A percentile compares a stretch with the other conserved stretches of the same genome.
These are phyloP conservation scores for Sanguinoderma infundibulare DNA, from an alignment of 1,284 basidiomycete species.

Conservation along the genomic window DNA sequence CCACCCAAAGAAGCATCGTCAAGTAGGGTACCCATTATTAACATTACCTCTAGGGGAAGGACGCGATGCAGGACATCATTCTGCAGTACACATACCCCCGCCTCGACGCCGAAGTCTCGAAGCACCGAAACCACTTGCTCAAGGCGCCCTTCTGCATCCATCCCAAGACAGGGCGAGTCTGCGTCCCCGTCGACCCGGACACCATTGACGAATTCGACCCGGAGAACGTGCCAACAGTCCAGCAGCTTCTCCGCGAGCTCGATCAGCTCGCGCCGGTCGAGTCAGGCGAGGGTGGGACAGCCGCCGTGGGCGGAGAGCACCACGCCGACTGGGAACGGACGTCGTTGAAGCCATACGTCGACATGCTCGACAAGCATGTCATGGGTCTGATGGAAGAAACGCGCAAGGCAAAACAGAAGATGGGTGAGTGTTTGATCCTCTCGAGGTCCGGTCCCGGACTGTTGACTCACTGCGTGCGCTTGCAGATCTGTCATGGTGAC, in stretches of 20 bases:
- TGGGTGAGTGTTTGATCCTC: conserved; percentile 38
- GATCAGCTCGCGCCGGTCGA: conserved; percentile 47
- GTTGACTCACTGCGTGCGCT: too few species aligned
- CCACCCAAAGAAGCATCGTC: too few species aligned
- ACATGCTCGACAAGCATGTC: conserved; percentile 85
- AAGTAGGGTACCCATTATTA: neutral
- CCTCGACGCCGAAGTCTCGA: conserved; percentile 93
- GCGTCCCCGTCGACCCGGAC: conserved; percentile 88
- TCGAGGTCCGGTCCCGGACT: too few species aligned
- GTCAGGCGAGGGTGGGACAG: conserved; percentile 27
- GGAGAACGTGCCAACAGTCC: conserved; percentile 83
- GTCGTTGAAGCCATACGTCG: conserved; percentile 87
- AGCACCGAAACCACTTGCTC: conserved; percentile 96
- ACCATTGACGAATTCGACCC: conserved; percentile 89
- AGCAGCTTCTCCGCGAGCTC: conserved; percentile 82
- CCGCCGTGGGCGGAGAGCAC: conserved; percentile 13
- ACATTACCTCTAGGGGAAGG: neutral
- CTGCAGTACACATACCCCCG: conserved; percentile 90
- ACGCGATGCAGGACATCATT: conserved; percentile 81
- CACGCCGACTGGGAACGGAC: conserved; percentile 70
- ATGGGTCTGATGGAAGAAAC: conserved; percentile 62
- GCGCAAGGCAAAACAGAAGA: conserved; percentile 53
- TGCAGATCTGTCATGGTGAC: too few species aligned
- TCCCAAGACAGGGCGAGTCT: conserved; percentile 94
- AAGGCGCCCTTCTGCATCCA: conserved; percentile 98